Base-by-base conservation (phyloP, 2,329 filamentous ascomycete species). In the Ceratocystis huliohia region DNA sequence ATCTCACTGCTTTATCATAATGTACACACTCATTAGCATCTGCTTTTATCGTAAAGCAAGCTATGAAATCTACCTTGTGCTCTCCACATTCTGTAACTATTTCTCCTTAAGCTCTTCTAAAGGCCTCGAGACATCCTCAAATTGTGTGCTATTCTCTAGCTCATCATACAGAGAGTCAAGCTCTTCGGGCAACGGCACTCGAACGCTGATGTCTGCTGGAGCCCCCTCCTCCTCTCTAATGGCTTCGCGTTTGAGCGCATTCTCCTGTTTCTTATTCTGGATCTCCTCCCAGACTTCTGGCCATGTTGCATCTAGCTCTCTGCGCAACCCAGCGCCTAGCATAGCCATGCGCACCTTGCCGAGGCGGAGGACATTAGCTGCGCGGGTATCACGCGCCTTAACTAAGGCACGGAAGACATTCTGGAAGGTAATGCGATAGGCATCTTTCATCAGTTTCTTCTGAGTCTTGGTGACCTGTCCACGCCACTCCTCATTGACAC, bases 371-470 rank as follows among this genome's bases (percentile, higher is more conserved):
- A 68, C 61, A 15, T 48, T 61, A 3, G 57, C 44, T 1, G 59
- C 63, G 10, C 66, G 64, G 2, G 56, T 17, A 28, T 68, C 66
- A 1, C 64, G 64, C 17, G 25, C 37, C 22, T 46, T 28, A 15
- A 68, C 5, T 0, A 68, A 17, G 2, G 53, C 28, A 22, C 66
- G 48, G 37, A 66, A 68, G 10, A 71, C 63, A 46, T 69, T 68
- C 13, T 66, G 63, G 13, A 70, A 63, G 6, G 71, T 70, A 17
- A 69, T 25, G 5, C 66, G 59, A 45, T 68, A 68, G 13, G 66
- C 66, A 5, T 66, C 41, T 22, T 62, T 63, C 66, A 68, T 68
- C 15, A 22, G 33, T 17, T 28, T 46, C 17, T 61, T 57, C 53
- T 66, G 64, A 5, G 65, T 50, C 53, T 64, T 66, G 25, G 46